These are phyloP conservation scores for Leptomonas seymouri DNA, from an alignment of 208 protist genomes.

Conservation along the genomic window DNA sequence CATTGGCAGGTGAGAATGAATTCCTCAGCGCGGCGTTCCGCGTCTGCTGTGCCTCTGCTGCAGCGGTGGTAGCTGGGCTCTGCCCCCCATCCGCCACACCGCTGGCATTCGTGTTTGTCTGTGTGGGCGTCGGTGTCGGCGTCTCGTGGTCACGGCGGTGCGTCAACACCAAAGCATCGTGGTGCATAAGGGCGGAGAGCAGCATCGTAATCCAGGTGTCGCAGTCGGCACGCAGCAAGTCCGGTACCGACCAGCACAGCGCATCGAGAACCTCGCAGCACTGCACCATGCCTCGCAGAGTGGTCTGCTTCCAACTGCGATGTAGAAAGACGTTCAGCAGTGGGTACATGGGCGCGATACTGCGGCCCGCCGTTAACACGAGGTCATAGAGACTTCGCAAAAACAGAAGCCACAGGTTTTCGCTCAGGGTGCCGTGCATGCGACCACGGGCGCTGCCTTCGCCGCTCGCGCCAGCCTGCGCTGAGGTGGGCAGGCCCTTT, in stretches of 20 bases:
- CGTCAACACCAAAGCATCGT: slow-evolving; percentile 35
- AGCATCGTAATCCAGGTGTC: slow-evolving; percentile 64
- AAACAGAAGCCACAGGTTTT: slow-evolving; percentile 36
- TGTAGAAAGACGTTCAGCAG: slow-evolving; percentile 67
- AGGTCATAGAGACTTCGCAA: slow-evolving; percentile 53
- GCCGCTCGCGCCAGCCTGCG: neutral
- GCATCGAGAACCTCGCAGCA: slow-evolving; percentile 69
- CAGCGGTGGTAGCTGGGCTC: neutral
- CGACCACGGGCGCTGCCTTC: slow-evolving; percentile 1
- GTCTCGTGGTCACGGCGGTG: slow-evolving; percentile 28
- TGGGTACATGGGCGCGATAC: slow-evolving; percentile 67
- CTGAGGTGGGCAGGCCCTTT: neutral
- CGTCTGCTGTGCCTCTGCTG: neutral
- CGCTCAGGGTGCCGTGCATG: slow-evolving; percentile 16
- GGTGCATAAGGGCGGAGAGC: slow-evolving; percentile 45
- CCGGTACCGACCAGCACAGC: slow-evolving; percentile 58
- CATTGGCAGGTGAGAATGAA: neutral
- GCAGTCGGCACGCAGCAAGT: slow-evolving; percentile 64
- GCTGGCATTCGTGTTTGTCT: neutral
- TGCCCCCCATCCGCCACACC: neutral
- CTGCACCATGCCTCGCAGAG: slow-evolving; percentile 38
- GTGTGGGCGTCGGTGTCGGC: neutral
- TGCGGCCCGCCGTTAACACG: slow-evolving; percentile 49
- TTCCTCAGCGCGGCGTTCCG: neutral
- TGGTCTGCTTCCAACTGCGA: slow-evolving; percentile 45